Evolutionary conservation across 495 filamentous ascomycete species (phyloP).

Genomic region (Annulohypoxylon stygium): DNA sequence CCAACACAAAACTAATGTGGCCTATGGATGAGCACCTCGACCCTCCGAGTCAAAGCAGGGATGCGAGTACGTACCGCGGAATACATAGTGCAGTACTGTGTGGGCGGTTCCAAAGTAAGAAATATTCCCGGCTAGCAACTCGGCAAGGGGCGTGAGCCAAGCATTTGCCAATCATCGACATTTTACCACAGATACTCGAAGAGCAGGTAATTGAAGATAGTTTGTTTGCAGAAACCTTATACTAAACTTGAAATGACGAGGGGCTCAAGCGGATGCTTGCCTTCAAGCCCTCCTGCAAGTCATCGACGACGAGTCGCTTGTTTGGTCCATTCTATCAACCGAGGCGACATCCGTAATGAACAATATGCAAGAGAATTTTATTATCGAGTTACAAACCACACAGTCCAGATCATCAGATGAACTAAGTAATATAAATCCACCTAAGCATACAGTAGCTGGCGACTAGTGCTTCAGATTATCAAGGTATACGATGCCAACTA

Average conservation of each 20-base stretch:
- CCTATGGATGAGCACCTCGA: slow-evolving; percentile 20
- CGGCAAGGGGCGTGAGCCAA: slow-evolving; percentile 15
- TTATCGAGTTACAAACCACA: slow-evolving; percentile 23
- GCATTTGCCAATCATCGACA: background rate
- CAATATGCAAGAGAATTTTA: slow-evolving; percentile 31
- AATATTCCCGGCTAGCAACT: slow-evolving; percentile 19
- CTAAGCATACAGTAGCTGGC: slow-evolving; percentile 9
- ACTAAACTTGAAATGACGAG: slow-evolving; percentile 16
- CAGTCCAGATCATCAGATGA: slow-evolving; percentile 25
- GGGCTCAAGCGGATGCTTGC: slow-evolving; percentile 6
- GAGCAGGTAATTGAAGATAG: background rate
- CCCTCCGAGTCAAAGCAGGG: slow-evolving; percentile 10
- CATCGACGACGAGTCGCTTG: slow-evolving; percentile 6
- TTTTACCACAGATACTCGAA: background rate
- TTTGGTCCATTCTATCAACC: slow-evolving; percentile 21
- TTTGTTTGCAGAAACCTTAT: slow-evolving; percentile 14
- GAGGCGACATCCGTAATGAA: slow-evolving; percentile 38
- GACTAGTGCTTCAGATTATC: slow-evolving; percentile 21
- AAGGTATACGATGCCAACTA: slow-evolving; percentile 22
- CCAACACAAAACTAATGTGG: slow-evolving; percentile 28
- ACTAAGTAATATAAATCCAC: slow-evolving; percentile 32
- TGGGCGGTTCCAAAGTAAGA: slow-evolving; percentile 27
- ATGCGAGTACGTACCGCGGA: slow-evolving; percentile 18
- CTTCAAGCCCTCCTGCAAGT: slow-evolving; percentile 15
- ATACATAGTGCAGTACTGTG: slow-evolving; percentile 13